A percentile compares a stretch with the other conserved stretches of the same genome.
phyloP scores from a whole-genome alignment of 2,329 filamentous ascomycete species.

The Eutypa lata region DNA sequence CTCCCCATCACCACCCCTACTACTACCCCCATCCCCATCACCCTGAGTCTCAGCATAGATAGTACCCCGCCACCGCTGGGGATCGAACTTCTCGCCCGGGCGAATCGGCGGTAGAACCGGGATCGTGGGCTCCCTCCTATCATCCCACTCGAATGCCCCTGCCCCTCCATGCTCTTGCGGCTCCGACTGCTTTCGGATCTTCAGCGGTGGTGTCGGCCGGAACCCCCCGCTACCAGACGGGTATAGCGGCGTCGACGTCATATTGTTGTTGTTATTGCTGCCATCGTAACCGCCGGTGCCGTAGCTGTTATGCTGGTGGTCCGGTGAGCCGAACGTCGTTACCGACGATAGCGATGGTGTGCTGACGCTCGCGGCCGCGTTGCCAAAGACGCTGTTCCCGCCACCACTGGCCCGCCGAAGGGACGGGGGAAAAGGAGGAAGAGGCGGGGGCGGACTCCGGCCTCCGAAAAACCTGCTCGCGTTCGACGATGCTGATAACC shows the following conservation, averaged over 20 bases:
- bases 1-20: neutral
- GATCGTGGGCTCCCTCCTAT: neutral
- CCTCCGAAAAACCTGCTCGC: no score
- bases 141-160: neutral
- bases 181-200: neutral
- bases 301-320: neutral
- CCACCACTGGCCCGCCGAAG: neutral
- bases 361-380: constrained; percentile 5
- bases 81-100: constrained; percentile 12
- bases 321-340: neutral
- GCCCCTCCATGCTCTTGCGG: neutral
- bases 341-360: constrained; percentile 4
- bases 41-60: no score
- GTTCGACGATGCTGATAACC: no score
- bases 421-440: neutral
- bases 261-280: neutral
- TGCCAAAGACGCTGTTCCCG: constrained; percentile 2
- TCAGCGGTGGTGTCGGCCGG: constrained; percentile 1
- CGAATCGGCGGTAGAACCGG: constrained; percentile 12
- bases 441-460: neutral
- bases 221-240: neutral
- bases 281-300: neutral
- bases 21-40: neutral
- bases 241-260: neutral
- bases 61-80: constrained; percentile 9